Conservation (phyloP, 306 rosid genomes). For the Rosa rugosa region DNA sequence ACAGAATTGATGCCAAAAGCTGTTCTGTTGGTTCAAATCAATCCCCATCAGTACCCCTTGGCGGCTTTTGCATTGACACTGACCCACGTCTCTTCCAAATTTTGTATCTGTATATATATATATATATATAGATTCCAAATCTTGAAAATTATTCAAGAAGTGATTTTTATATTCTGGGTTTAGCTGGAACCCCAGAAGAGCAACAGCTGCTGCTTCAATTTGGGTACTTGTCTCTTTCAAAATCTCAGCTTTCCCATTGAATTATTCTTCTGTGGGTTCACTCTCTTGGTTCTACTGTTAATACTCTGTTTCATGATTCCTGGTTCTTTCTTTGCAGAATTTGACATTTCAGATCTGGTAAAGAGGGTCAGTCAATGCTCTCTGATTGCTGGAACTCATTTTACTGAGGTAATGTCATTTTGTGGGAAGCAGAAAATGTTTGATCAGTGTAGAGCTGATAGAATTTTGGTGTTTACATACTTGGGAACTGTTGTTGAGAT, state of each 20-base stretch:
- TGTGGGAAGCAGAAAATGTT: background rate
- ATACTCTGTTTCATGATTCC: background rate
- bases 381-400: background rate
- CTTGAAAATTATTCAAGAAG: background rate
- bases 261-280: conserved; percentile 1
- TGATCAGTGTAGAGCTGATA: background rate
- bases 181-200: conserved; percentile 12
- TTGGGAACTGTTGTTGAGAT: background rate
- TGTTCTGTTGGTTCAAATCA: conserved; percentile 8
- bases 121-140: background rate
- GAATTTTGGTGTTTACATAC: background rate
- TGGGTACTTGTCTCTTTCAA: conserved; percentile 10
- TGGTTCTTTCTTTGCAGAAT: conserved; percentile 10
- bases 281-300: background rate
- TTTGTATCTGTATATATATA: background rate
- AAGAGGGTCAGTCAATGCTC: conserved; percentile 22
- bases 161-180: conserved; percentile 21
- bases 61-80: conserved; percentile 26
- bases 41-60: conserved; percentile 17
- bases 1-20: background rate
- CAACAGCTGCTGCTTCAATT: background rate
- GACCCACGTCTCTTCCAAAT: background rate
- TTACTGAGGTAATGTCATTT: background rate
- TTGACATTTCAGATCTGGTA: conserved; percentile 32
- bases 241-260: background rate